Evolutionary conservation across 352 stramenopile species (phyloP).

Genomic region (Bremia lactucae): DNA sequence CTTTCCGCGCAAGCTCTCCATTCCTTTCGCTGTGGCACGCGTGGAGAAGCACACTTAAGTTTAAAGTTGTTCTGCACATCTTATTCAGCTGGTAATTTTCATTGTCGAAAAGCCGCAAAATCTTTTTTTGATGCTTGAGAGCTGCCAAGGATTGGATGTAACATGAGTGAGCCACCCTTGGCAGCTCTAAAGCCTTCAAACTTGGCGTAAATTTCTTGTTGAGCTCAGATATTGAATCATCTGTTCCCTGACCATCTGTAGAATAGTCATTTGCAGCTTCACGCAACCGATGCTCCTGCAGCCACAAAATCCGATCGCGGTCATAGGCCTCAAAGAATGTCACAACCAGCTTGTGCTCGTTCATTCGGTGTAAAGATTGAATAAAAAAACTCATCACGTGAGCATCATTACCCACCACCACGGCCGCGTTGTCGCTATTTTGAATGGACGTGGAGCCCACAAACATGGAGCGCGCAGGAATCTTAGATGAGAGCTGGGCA

Average conservation of each 20-base stretch:
- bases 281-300: conserved; percentile 19
- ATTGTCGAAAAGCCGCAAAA: conserved; percentile 21
- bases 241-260: neutral
- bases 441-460: conserved; percentile 8
- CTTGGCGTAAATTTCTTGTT: conserved; percentile 3
- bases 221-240: neutral
- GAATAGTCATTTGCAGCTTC: conserved; percentile 5
- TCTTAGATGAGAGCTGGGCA: conserved; percentile 12
- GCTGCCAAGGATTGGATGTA: conserved; percentile 22
- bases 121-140: conserved; percentile 20
- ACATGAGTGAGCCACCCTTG: conserved; percentile 10
- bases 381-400: conserved; percentile 18
- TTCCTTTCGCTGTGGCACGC: conserved; percentile 25
- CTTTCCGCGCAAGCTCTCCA: conserved; percentile 17
- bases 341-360: conserved; percentile 16
- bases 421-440: conserved; percentile 1
- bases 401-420: conserved; percentile 26
- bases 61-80: conserved; percentile 17
- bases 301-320: conserved; percentile 19
- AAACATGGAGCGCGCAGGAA: conserved; percentile 15
- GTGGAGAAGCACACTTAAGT: conserved; percentile 20
- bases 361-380: conserved; percentile 13
- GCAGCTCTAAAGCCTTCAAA: conserved; percentile 10
- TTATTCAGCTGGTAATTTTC: conserved; percentile 14
- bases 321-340: conserved; percentile 30